Percentiles rank a stretch among this genome's conserved stretches.
phyloP scores from a whole-genome alignment of 805 yeast genomes.

The Tetrapisispora nanseiensis region DNA sequence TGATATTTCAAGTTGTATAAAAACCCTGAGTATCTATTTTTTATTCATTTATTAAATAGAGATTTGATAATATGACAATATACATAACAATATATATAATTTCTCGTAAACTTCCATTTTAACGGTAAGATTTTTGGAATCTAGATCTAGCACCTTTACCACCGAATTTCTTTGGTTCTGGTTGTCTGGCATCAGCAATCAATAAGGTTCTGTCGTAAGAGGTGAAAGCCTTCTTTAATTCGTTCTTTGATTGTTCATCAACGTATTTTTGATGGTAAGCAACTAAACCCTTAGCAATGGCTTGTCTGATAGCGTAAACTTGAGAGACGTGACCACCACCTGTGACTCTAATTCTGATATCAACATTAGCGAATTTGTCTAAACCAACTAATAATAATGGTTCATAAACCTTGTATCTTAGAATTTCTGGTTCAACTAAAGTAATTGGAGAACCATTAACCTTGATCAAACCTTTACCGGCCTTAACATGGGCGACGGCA shows the following conservation, averaged over 20 bases:
- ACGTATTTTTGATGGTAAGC: conserved; percentile 99
- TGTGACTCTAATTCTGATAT: conserved; percentile 97
- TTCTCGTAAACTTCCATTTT: conserved; percentile 26
- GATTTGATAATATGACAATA: neutral
- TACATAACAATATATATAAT: neutral
- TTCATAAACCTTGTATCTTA: conserved; percentile 99
- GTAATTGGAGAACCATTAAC: conserved; percentile 99
- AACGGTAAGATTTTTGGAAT: conserved; percentile 99
- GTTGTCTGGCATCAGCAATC: conserved; percentile 99
- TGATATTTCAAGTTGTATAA: too few species aligned
- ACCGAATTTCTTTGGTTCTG: conserved; percentile 99
- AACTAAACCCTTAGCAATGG: conserved; percentile 98
- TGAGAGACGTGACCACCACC: conserved; percentile 99
- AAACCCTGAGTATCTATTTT: too few species aligned
- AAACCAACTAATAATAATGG: conserved; percentile 96
- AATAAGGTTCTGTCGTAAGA: conserved; percentile 98
- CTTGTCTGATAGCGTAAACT: conserved; percentile 99
- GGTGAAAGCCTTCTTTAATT: conserved; percentile 95
- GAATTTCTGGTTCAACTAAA: conserved; percentile 97
- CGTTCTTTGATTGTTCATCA: conserved; percentile 99
- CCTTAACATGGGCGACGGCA: conserved; percentile 99
- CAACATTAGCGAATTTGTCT: conserved; percentile 97
- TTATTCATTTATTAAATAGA: neutral
- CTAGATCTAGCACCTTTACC: conserved; percentile 99
- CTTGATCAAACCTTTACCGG: conserved; percentile 98